phyloP scores from a whole-genome alignment of 805 yeast genomes.

The Candida nanaspora region DNA sequence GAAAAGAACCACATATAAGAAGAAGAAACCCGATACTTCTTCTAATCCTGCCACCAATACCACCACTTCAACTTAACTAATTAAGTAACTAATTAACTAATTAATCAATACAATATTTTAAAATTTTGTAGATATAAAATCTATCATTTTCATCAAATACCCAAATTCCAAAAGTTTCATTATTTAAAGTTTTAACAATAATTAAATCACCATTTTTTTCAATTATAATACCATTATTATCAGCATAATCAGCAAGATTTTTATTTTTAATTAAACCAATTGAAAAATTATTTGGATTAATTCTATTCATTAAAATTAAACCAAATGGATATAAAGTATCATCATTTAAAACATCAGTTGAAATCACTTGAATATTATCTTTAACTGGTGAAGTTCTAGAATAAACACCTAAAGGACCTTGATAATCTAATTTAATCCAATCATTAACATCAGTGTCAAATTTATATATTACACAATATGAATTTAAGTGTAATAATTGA shows the following conservation, averaged over 20 bases:
- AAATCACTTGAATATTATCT: conserved; percentile 13
- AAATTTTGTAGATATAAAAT: conserved; percentile 42
- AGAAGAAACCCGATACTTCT: conserved; percentile 11
- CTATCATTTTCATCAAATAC: conserved; percentile 64
- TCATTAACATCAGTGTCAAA: conserved; percentile 50
- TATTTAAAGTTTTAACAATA: conserved; percentile 58
- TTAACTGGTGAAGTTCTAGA: conserved; percentile 34
- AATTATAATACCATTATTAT: conserved; percentile 44
- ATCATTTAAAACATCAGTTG: conserved; percentile 11
- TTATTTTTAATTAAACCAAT: conserved; percentile 58
- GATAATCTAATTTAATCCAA: conserved; percentile 66
- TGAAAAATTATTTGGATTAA: conserved; percentile 63
- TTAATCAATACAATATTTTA: conserved; percentile 21
- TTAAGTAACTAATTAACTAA: neutral
- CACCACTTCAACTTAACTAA: neutral
- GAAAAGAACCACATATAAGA: conserved; percentile 20
- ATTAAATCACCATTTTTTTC: conserved; percentile 65
- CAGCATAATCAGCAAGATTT: conserved; percentile 13
- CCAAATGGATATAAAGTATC: conserved; percentile 53
- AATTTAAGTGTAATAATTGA: conserved; percentile 58
- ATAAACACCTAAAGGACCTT: conserved; percentile 65
- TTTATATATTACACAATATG: conserved; percentile 66
- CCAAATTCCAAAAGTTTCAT: conserved; percentile 76
- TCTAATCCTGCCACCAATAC: too few relatives aligned
- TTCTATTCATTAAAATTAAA: conserved; percentile 59